Evolutionary conservation across 2,329 filamentous ascomycete species (phyloP).

Genomic region (Xylariaceae sp.): DNA sequence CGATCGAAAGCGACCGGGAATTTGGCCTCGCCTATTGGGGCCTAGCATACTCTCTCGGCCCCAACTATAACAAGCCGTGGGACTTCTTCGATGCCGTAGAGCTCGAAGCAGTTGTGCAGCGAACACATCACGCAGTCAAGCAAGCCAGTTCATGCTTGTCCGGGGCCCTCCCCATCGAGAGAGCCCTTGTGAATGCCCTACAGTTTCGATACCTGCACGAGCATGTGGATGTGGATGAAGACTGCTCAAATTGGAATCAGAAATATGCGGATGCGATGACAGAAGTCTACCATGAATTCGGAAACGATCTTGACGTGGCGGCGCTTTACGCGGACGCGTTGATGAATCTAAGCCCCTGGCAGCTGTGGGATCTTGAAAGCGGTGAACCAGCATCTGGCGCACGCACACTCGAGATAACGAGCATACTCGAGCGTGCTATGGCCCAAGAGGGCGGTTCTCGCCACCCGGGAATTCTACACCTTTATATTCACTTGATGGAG

Average conservation of each 20-base stretch:
- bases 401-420: slow-evolving; percentile 54
- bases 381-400: slow-evolving; percentile 52
- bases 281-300: slow-evolving; percentile 46
- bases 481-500: slow-evolving; percentile 76
- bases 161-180: slow-evolving; percentile 47
- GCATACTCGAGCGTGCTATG: slow-evolving; percentile 56
- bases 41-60: slow-evolving; percentile 65
- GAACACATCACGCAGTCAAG: slow-evolving; percentile 41
- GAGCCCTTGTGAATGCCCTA: slow-evolving; percentile 60
- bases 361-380: slow-evolving; percentile 57
- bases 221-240: slow-evolving; percentile 32
- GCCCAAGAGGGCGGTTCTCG: slow-evolving; percentile 38
- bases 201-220: slow-evolving; percentile 55
- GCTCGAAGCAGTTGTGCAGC: slow-evolving; percentile 43
- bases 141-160: slow-evolving; percentile 35
- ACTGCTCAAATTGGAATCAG: slow-evolving; percentile 52
- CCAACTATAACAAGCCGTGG: slow-evolving; percentile 78
- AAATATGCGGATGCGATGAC: slow-evolving; percentile 60
- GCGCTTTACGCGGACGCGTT: slow-evolving; percentile 60
- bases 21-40: slow-evolving; percentile 68
- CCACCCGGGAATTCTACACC: slow-evolving; percentile 68
- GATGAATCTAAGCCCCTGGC: slow-evolving; percentile 64
- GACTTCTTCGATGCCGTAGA: slow-evolving; percentile 62
- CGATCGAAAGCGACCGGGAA: slow-evolving; percentile 46
- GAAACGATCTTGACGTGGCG: slow-evolving; percentile 58